Base-by-base conservation (phyloP, 1,284 basidiomycete species). In the Tilletia indica region DNA sequence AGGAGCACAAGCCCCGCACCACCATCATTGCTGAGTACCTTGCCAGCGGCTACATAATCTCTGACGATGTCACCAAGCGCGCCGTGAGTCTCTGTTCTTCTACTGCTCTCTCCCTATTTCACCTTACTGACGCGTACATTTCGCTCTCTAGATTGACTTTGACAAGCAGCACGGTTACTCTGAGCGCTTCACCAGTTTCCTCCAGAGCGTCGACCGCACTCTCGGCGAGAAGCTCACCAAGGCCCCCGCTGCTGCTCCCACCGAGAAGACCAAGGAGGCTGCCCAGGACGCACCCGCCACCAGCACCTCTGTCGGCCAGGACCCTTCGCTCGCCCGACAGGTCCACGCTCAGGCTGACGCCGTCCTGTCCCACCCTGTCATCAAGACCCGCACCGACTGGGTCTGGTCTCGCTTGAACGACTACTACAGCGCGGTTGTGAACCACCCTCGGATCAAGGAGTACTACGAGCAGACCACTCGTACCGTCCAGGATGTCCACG, bases 391-490 rank as follows among this genome's bases (percentile, higher is more conserved):
- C 69, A 78, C 78, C 56, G 74, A 78, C 68, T 67, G 79, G 56
- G 76, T 72, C 67, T 80, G 78, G 78, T 69, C 74, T 72, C 79
- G 77, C 72, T 70, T 79, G n/a, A 76, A 68, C 70, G 78, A 79
- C 45, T 80, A 80, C 73, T 80, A 80, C 77, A 79, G 77, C 66
- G 73, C 75, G 56, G 72, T 77, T 51, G 72, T 74, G 61, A 79
- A 80, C 71, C 79, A 80, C 45, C 78, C 78, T 31, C 74, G 72
- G 58, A 80, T 87, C 70, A 78, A 85, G 71, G 80, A 85, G 0
- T 94, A 93, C 85, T 94, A 94, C 86, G 93, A 91, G 9, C 86
- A 85, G 31, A 92, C 92, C 0, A 87, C 89, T 39, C 94, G 94
- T 85, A 91, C 93, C 81, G 89, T 92, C 19, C 83, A 87, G 48